Evolutionary conservation across 306 rosid genomes (phyloP), one percentile per base, ranked within the genome.

Genomic region (Cicer chorassanicum): DNA sequence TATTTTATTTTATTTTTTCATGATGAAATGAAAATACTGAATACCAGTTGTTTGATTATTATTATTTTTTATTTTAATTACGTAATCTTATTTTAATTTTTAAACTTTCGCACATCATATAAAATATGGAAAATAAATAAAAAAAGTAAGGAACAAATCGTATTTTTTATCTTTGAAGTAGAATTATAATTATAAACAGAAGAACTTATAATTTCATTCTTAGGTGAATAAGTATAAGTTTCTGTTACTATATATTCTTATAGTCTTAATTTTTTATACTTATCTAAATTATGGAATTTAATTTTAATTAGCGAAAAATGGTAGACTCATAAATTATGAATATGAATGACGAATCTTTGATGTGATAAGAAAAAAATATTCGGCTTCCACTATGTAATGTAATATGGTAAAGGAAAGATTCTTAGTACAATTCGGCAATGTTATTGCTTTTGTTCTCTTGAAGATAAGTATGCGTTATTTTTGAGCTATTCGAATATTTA

Each of bases 391-490:
- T 68, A 10, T 75, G 50, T 12, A 44, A 12, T 14, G 2, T 12
- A 40, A 72, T 12, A 6, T 61, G 19, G 66, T 42, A 15, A 24
- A 43, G 67, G 14, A 13, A 21, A 18, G 57, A 53, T 54, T 43
- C 14, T 54, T 53, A 34, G 43, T 72, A 66, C 73, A 29, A 64
- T 64, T 43, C 64, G 74, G 53, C 42, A 51, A 62, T 78, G 56
- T 38, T 44, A 61, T 49, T 63, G 53, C 24, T 74, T 73, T 43
- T 54, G 18, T 54, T 57, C 59, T 55, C 29, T 1, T 57, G 54
- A 59, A 38, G 16, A 78, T 78, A 9, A 11, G 10, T 10, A 18
- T 16, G 36, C 18, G 45, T 36, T 70, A 9, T 44, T 16, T 74
- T 60, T 11, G 3, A 45, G 76, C 4, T 6, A 21, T 57, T 39